Percentiles rank a stretch among this genome's conserved stretches.
phyloP scores from a whole-genome alignment of 2,329 filamentous ascomycete species.

The Hymenotorrendiella dingleyae region DNA sequence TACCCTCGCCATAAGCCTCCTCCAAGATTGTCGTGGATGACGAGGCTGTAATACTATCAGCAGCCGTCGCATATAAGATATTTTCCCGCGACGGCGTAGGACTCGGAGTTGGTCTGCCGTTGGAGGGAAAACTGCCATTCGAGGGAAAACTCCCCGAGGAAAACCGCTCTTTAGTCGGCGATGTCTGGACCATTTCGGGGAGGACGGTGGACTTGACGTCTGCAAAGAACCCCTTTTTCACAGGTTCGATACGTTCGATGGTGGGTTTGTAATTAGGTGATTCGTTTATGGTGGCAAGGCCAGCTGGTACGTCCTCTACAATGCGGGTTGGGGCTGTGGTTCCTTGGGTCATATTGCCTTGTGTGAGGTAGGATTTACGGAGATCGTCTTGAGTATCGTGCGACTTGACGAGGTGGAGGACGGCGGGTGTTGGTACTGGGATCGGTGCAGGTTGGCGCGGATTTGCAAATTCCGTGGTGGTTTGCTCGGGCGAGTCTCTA shows the following conservation, averaged over 20 bases:
- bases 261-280: too few relatives aligned
- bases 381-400: too few relatives aligned
- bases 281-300: background rate
- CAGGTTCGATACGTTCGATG: too few relatives aligned
- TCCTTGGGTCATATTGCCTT: background rate
- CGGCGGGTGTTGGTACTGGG: too few relatives aligned
- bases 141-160: background rate
- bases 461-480: background rate
- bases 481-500: background rate
- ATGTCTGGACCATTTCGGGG: slow-evolving; percentile 3
- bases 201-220: background rate
- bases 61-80: slow-evolving; percentile 1
- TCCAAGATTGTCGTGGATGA: too few relatives aligned
- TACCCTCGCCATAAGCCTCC: too few relatives aligned
- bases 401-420: too few relatives aligned
- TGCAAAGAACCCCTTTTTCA: slow-evolving; percentile 5
- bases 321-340: background rate
- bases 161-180: background rate
- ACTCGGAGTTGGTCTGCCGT: background rate
- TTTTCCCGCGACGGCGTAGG: background rate
- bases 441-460: too few relatives aligned
- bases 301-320: background rate
- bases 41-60: too few relatives aligned
- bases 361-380: background rate
- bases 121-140: background rate